Base-by-base conservation (phyloP, 768 basidiomycete species). In the Boletus rubroflammeus region DNA sequence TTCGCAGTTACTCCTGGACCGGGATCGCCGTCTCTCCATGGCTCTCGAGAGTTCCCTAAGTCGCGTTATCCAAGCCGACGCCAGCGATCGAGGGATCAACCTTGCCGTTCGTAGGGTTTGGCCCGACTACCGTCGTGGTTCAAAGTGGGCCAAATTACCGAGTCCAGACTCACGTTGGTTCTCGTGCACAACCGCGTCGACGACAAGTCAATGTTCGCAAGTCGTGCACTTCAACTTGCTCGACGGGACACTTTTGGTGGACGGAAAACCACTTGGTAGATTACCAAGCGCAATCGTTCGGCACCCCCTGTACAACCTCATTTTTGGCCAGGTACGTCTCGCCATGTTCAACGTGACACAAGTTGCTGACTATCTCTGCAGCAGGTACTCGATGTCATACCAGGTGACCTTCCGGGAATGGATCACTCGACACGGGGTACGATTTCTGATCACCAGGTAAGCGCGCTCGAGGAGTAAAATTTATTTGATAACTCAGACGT, bases 181-280 rank as follows among this genome's bases (percentile, higher is more conserved):
- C 13, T 51, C 40, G 8, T 67, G 63, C 17, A 43, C 23, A 17
- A 71, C 76, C 0, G 42, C 51, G 6, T 9, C 51, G 1, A 44
- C 47, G 5, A 17, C 32, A 2, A 54, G 39, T 14, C 53, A 60
- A 29, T 7, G 36, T 32, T 54, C 60, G 19, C 73, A 73, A 43
- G 44, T n/a, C 19, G 65, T 80, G 6, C 68, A 73, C 45, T 63
- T 77, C 19, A 73, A 82, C 50, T 32, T 81, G 1, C 55, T 80
- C 3, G 59, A 68, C 17, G 79, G 78, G 13, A 46, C 60, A 23
- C 62, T 81, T 1, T 66, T 79, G 17, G 66, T 81, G 10, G 62
- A 75, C 11, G 79, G 78, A 7, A 70, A 70, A 52, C 67, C 72
- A 1, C 51, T 76, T 9, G 73, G 75, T 17, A 70, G 67, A 23